phyloP scores from a whole-genome alignment of 257 asterid genomes.

The Primulina eburnea region DNA sequence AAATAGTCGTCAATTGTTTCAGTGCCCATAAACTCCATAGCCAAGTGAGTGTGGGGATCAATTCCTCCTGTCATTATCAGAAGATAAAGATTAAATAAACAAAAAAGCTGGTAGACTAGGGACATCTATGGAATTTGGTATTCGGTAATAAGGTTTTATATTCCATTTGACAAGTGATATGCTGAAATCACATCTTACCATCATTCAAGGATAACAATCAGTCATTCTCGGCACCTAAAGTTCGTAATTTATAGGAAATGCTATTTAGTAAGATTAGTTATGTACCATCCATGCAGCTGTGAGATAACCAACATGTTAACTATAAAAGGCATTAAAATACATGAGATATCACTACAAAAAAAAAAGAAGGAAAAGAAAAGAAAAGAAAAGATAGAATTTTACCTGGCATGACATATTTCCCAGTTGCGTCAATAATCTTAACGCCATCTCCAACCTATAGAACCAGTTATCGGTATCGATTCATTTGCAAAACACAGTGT shows the following conservation, averaged over 20 bases:
- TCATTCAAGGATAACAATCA: neutral
- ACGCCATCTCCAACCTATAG: constrained; percentile 79
- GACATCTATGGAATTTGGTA: neutral
- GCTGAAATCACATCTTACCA: constrained; percentile 7
- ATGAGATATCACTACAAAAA: too few species aligned
- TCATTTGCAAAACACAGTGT: constrained; percentile 1
- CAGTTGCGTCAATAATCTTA: constrained; percentile 78
- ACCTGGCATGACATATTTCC: constrained; percentile 99
- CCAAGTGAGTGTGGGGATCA: constrained; percentile 98
- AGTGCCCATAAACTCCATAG: constrained; percentile 92
- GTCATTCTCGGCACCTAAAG: constrained; percentile 8
- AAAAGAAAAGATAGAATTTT: constrained; percentile 16
- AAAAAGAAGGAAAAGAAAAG: too few species aligned
- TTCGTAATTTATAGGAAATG: neutral
- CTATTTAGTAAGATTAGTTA: neutral
- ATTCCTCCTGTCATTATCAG: constrained; percentile 70
- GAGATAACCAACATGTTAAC: too few species aligned
- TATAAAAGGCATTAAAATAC: too few species aligned
- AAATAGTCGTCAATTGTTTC: constrained; percentile 81
- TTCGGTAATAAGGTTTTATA: neutral
- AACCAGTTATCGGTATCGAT: constrained; percentile 26
- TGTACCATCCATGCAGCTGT: neutral
- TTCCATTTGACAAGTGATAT: neutral
- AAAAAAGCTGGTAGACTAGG: constrained; percentile 3
- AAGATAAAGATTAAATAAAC: constrained; percentile 8